Evolutionary conservation across 2,329 filamentous ascomycete genomes (phyloP).

Genomic region (Penicillium sp.): DNA sequence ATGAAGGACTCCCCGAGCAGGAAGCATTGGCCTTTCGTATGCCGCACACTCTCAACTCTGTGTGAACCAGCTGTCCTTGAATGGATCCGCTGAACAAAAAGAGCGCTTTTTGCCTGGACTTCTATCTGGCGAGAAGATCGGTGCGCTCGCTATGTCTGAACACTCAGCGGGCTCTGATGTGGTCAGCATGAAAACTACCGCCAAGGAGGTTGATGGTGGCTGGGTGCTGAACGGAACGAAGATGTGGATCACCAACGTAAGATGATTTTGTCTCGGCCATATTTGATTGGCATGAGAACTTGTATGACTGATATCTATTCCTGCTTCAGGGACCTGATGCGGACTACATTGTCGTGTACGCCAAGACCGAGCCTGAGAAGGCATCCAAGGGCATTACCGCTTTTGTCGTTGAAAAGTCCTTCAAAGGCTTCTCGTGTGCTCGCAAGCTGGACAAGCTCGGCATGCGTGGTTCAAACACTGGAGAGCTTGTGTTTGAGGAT

Average conservation of each 20-base stretch:
- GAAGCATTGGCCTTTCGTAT: slow-evolving; percentile 68
- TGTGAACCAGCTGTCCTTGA: slow-evolving; percentile 91
- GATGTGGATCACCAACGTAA: slow-evolving; percentile 98
- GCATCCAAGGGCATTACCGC: slow-evolving; percentile 90
- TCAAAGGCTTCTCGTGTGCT: slow-evolving; percentile 74
- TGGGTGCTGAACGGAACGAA: slow-evolving; percentile 84
- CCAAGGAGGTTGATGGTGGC: slow-evolving; percentile 73
- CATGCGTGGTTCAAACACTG: slow-evolving; percentile 95
- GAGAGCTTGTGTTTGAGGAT: slow-evolving; percentile 83
- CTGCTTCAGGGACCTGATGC: slow-evolving; percentile 65
- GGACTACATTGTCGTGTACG: slow-evolving; percentile 91
- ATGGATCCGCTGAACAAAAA: slow-evolving; percentile 76
- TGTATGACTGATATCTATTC: neutral
- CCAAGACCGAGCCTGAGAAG: slow-evolving; percentile 77
- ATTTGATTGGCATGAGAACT: neutral
- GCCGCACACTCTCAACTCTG: slow-evolving; percentile 94
- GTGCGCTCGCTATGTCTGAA: slow-evolving; percentile 92
- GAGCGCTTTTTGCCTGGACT: slow-evolving; percentile 70
- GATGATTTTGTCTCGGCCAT: slow-evolving; percentile 14
- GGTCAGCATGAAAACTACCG: slow-evolving; percentile 87
- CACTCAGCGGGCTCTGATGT: slow-evolving; percentile 87
- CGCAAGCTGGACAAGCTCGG: slow-evolving; percentile 96
- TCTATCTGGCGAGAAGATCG: slow-evolving; percentile 72
- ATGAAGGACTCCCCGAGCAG: slow-evolving; percentile 13
- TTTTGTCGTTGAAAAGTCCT: slow-evolving; percentile 70